A percentile compares a stretch with the other conserved stretches of the same genome.
These are phyloP conservation scores for Lathyrus aphaca DNA, from an alignment of 306 rosid genomes.

Conservation along the genomic window DNA sequence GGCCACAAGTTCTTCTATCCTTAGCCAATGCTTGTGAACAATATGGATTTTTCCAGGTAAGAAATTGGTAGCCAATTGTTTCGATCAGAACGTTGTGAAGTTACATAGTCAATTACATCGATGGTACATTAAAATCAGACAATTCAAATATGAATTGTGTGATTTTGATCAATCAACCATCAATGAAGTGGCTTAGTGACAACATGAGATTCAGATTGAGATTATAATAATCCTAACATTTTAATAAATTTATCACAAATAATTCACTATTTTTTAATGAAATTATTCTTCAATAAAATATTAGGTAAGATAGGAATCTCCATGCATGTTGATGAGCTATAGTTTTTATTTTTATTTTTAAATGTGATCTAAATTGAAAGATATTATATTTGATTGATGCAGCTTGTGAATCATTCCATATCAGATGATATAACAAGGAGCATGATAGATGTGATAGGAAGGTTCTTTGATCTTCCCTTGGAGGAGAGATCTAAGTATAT, in stretches of 20 bases:
- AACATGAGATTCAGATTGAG: not conserved
- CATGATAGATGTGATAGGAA: slow-evolving; percentile 61
- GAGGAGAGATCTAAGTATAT: slow-evolving; percentile 79
- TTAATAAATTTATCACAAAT: too few relatives aligned
- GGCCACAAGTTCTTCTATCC: slow-evolving; percentile 54
- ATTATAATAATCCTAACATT: too few relatives aligned
- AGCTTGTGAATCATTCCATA: slow-evolving; percentile 78
- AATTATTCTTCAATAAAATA: too few relatives aligned
- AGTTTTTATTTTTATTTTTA: not conserved
- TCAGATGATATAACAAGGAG: slow-evolving; percentile 39
- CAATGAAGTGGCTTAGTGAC: not conserved
- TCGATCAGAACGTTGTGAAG: not conserved
- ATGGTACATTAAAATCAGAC: not conserved
- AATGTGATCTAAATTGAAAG: not conserved
- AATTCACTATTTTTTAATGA: too few relatives aligned
- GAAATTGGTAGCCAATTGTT: not conserved
- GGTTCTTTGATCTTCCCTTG: slow-evolving; percentile 67
- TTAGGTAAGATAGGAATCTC: not conserved
- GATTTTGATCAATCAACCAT: not conserved
- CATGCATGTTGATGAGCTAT: not conserved
- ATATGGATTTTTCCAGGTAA: slow-evolving; percentile 85
- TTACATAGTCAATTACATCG: not conserved
- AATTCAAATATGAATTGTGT: not conserved
- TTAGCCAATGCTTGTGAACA: slow-evolving; percentile 66
- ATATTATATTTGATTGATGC: slow-evolving; percentile 33